Conservation (phyloP, 805 yeast species). For the Pichia pseudocactophila region DNA sequence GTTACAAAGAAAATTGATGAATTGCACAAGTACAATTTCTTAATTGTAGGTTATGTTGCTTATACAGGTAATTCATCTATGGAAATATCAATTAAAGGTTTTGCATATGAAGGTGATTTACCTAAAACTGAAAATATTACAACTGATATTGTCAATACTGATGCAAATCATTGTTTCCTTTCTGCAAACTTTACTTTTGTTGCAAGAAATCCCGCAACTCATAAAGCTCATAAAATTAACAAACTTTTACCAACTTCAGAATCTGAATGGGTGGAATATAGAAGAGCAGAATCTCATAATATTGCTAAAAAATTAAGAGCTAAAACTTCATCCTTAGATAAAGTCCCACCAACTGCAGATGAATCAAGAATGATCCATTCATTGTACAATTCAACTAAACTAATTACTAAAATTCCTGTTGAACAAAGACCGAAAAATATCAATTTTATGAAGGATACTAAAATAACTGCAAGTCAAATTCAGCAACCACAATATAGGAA, state of each 20-base stretch:
- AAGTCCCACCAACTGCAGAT: constrained; percentile 66
- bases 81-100: constrained; percentile 90
- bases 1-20: constrained; percentile 80
- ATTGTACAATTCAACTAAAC: constrained; percentile 53
- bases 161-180: constrained; percentile 56
- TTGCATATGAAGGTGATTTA: constrained; percentile 52
- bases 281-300: constrained; percentile 83
- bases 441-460: constrained; percentile 63
- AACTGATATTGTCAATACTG: constrained; percentile 47
- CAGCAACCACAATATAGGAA: constrained; percentile 97
- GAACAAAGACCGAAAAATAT: constrained; percentile 40
- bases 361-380: constrained; percentile 72
- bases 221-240: constrained; percentile 80
- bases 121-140: constrained; percentile 36
- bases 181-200: constrained; percentile 93
- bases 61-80: constrained; percentile 94
- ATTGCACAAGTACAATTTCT: constrained; percentile 62
- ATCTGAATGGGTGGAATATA: constrained; percentile 72
- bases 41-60: constrained; percentile 83
- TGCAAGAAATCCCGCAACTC: constrained; percentile 91
- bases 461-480: constrained; percentile 64
- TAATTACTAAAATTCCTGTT: constrained; percentile 22
- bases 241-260: constrained; percentile 67
- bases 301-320: constrained; percentile 79
- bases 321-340: constrained; percentile 45